phyloP scores from a whole-genome alignment of 129 eudicot species.

The Pulicaria dysenterica region DNA sequence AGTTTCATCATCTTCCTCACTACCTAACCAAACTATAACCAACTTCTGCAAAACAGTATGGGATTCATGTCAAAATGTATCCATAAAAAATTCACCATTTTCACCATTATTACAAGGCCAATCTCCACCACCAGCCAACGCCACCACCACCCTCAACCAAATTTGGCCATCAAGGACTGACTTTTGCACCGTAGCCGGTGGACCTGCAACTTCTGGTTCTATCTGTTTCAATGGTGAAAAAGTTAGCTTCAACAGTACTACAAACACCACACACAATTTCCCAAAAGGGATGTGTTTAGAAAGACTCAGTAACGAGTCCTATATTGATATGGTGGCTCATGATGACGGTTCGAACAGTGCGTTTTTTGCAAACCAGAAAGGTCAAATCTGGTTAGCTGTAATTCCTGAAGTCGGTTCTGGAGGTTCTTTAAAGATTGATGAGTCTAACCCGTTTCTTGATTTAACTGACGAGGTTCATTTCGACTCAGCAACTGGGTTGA shows the following conservation, averaged over 20 bases:
- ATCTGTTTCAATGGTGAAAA: conserved; percentile 64
- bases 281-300: conserved; percentile 81
- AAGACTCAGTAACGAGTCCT: conserved; percentile 61
- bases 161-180: conserved; percentile 52
- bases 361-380: conserved; percentile 71
- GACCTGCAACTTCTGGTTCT: conserved; percentile 46
- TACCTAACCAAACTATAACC: conserved; percentile 37
- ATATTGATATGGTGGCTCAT: conserved; percentile 62
- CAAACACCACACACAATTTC: conserved; percentile 17
- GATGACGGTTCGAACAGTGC: conserved; percentile 74
- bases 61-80: conserved; percentile 64
- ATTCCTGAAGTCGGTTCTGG: conserved; percentile 66
- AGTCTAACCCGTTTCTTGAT: conserved; percentile 61
- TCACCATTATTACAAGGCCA: conserved; percentile 50
- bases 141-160: conserved; percentile 57
- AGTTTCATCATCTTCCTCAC: conserved; percentile 35
- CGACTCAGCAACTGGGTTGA: conserved; percentile 63
- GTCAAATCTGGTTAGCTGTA: conserved; percentile 73
- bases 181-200: conserved; percentile 63
- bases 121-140: conserved; percentile 38
- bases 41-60: conserved; percentile 62
- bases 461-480: conserved; percentile 65
- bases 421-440: conserved; percentile 45
- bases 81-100: conserved; percentile 68
- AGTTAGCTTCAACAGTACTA: conserved; percentile 36